Percentiles rank a stretch among this genome's conserved stretches.
These are phyloP conservation scores for Periconia macrospinosa DNA, from an alignment of 2,329 filamentous ascomycete species.

Conservation along the genomic window DNA sequence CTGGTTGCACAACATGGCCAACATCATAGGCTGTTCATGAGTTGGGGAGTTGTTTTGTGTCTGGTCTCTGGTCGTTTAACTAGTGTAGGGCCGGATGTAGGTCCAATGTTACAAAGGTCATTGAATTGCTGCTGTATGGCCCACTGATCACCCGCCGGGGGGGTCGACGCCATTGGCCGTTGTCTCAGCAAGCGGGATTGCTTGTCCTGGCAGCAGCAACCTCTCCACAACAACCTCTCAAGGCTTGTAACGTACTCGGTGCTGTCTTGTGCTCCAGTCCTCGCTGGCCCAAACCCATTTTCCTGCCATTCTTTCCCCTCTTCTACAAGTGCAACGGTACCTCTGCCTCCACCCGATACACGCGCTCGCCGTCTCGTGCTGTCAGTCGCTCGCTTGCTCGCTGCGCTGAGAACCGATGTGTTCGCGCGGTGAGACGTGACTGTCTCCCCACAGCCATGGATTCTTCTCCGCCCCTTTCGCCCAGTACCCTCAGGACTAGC, in stretches of 20 bases:
- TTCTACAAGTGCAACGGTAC: not conserved
- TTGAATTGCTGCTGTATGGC: not conserved
- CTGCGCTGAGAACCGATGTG: constrained; percentile 29
- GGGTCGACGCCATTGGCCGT: not conserved
- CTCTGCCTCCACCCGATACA: not conserved
- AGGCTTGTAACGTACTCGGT: not conserved
- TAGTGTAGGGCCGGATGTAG: no score
- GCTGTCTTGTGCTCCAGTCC: not conserved
- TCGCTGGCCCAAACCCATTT: not conserved
- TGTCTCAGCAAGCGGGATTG: not conserved
- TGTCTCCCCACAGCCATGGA: constrained; percentile 33
- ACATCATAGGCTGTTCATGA: no score
- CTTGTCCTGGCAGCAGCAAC: not conserved
- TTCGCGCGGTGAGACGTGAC: constrained; percentile 28
- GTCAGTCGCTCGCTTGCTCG: not conserved
- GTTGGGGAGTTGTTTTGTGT: no score
- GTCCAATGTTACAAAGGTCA: no score
- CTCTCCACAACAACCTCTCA: not conserved
- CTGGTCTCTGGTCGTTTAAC: no score
- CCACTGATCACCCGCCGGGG: not conserved
- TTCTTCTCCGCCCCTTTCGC: constrained; percentile 15
- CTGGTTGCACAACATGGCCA: no score
- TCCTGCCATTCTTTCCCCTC: not conserved
- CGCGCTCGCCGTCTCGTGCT: not conserved
- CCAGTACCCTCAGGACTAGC: constrained; percentile 9